Evolutionary conservation across 495 filamentous ascomycete species (phyloP), one percentile per base, ranked within the genome.

Genomic region (Aspergillus hancockii): DNA sequence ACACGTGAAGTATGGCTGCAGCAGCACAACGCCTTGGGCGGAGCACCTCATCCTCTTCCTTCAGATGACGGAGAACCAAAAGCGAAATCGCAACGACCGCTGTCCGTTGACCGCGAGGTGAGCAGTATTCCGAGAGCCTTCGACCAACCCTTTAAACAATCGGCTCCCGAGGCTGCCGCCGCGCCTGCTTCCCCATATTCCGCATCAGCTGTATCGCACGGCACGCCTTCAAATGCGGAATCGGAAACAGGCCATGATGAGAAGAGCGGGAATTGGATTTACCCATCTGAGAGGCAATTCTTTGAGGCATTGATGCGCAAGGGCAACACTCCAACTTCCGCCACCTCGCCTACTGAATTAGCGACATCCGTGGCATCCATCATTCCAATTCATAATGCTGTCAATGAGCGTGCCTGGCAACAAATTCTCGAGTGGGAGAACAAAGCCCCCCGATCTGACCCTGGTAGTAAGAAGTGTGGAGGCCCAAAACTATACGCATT

Each of bases 331-430:
- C 75, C 78, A 8, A 55, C 55, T 18, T 77, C 78, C 8, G 71
- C 75, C 1, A 53, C 63, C n/a, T 72, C 76, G 5, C 65, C 75
- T 3, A 70, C 71, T 1, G 75, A 79, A 58, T 60, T 80, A 30
- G 84, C 85, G 1, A 76, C 80, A 21, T 90, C 95, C 67, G 96
- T 97, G 84, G 84, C 83, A 54, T 88, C 89, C 22, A 91, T 98
- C 30, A 93, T 98, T 50, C 94, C 94, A 1, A 97, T 98, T 69
- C 94, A 98, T 73, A 98, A 98, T 71, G 94, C 94, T 52, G 94
- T 98, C 67, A 94, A 93, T 75, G 90, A 94, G 79, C 83, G 89
- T 50, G 90, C 90, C 3, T 94, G 90, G 90, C 77, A 83, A 54
- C 88, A 93, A 77, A 94, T 94, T 55, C 81, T 88, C 59, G 79